phyloP scores from a whole-genome alignment of 345 rosid genomes.

The Syzygium oleosum region DNA sequence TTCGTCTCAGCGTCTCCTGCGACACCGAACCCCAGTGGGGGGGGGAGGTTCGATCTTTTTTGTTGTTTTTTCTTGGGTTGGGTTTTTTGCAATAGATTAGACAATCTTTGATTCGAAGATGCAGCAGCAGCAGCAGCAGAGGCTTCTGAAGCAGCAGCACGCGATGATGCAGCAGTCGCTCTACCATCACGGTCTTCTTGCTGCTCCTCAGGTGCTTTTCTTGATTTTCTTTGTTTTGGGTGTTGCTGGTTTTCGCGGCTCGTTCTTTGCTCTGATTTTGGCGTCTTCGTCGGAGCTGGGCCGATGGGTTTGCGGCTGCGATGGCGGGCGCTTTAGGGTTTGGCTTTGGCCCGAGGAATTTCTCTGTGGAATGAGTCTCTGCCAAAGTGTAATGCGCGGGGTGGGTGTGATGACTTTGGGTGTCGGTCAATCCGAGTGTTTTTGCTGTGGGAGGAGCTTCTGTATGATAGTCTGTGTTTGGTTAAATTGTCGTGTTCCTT shows the following conservation, averaged over 20 bases:
- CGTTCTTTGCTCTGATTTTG: not conserved
- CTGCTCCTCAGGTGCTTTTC: conserved; percentile 40
- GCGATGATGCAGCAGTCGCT: conserved; percentile 50
- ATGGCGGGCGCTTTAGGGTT: not conserved
- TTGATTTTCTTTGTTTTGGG: too few species aligned
- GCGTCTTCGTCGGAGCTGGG: not conserved
- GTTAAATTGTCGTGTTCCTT: not conserved
- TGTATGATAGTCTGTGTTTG: not conserved
- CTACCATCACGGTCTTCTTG: conserved; percentile 37
- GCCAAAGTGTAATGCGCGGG: not conserved
- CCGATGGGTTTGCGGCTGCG: not conserved
- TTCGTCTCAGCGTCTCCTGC: not conserved
- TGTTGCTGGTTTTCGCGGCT: not conserved
- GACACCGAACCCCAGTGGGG: not conserved
- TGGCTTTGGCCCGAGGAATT: not conserved
- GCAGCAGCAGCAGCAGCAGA: conserved; percentile 24
- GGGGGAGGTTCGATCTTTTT: not conserved
- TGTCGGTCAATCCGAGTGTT: not conserved
- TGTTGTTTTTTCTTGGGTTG: not conserved
- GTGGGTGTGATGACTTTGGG: not conserved
- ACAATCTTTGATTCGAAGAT: too few species aligned
- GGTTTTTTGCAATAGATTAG: too few species aligned
- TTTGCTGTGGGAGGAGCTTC: not conserved
- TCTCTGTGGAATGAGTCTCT: not conserved
- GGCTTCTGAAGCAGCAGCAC: conserved; percentile 41